A percentile compares a stretch with the other conserved stretches of the same genome.
These are phyloP conservation scores for Leccinellum rugosiceps DNA, from an alignment of 768 basidiomycete genomes.

Conservation along the genomic window DNA sequence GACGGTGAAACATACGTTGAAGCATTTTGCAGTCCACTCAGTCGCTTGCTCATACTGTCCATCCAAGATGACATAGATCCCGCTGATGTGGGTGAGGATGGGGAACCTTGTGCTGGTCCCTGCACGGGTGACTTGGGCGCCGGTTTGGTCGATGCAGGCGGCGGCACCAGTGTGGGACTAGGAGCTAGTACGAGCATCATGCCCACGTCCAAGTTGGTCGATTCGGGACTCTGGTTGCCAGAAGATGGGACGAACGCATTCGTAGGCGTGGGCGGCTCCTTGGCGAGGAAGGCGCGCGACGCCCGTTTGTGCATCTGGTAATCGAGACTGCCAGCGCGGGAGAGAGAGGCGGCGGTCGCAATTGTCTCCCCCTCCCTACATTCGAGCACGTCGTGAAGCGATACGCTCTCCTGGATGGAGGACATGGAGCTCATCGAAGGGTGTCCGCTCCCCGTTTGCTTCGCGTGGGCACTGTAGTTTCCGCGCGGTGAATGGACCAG, in stretches of 20 bases:
- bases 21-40: constrained; percentile 53
- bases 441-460: constrained; percentile 30
- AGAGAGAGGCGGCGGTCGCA: constrained; percentile 4
- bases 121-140: background rate
- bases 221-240: background rate
- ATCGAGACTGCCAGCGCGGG: constrained; percentile 18
- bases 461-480: constrained; percentile 15
- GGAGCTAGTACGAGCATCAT: constrained; percentile 10
- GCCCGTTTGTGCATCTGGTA: constrained; percentile 13
- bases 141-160: background rate
- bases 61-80: constrained; percentile 45
- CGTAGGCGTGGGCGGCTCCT: background rate
- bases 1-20: constrained; percentile 45
- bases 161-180: constrained; percentile 9
- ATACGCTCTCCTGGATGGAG: constrained; percentile 34
- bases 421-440: constrained; percentile 47
- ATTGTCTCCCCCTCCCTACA: background rate
- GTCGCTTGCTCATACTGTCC: constrained; percentile 57
- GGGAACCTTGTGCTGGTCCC: constrained; percentile 11
- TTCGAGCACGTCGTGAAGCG: background rate
- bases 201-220: constrained; percentile 8
- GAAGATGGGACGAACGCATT: background rate
- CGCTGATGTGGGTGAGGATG: constrained; percentile 29
- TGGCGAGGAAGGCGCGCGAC: background rate
- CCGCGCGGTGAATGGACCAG: constrained; percentile 5